Conservation (phyloP, 2,329 filamentous ascomycete species). For the Davidsoniella virescens region DNA sequence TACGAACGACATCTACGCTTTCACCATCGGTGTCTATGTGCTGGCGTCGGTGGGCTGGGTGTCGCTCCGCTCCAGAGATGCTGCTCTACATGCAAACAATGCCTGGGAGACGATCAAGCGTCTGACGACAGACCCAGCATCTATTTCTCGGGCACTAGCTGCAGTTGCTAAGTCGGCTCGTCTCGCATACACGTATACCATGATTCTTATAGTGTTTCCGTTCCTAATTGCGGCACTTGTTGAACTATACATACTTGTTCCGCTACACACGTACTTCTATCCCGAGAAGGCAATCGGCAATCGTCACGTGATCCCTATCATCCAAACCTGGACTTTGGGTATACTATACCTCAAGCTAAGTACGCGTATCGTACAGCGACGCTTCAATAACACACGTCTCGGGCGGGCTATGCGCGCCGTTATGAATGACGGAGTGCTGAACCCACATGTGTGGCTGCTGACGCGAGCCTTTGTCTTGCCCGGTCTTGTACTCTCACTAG, state of each 20-base stretch:
- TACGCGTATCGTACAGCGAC: slow-evolving; percentile 27
- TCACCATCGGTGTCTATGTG: slow-evolving; percentile 76
- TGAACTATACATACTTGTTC: slow-evolving; percentile 79
- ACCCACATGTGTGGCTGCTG: slow-evolving; percentile 62
- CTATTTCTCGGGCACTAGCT: slow-evolving; percentile 14
- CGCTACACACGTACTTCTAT: slow-evolving; percentile 64
- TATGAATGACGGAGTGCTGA: slow-evolving; percentile 56
- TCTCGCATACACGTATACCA: slow-evolving; percentile 51
- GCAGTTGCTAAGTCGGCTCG: slow-evolving; percentile 22
- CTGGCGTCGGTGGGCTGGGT: slow-evolving; percentile 53
- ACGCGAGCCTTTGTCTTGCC: slow-evolving; percentile 82
- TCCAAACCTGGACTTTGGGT: slow-evolving; percentile 89
- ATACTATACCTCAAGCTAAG: slow-evolving; percentile 77
- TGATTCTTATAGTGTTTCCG: slow-evolving; percentile 65
- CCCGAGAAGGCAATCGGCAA: slow-evolving; percentile 17
- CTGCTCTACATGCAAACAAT: neutral
- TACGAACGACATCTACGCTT: slow-evolving; percentile 92
- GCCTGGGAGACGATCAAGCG: neutral
- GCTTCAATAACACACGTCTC: slow-evolving; percentile 35
- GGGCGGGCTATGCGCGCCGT: slow-evolving; percentile 61
- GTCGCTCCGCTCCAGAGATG: slow-evolving; percentile 29
- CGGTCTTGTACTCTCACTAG: slow-evolving; percentile 39
- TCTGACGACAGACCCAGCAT: slow-evolving; percentile 15
- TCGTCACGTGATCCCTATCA: slow-evolving; percentile 61
- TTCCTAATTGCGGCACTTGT: slow-evolving; percentile 63